Evolutionary conservation across 345 rosid genomes (phyloP), one percentile per base, ranked within the genome.

Genomic region (Salix viminalis): DNA sequence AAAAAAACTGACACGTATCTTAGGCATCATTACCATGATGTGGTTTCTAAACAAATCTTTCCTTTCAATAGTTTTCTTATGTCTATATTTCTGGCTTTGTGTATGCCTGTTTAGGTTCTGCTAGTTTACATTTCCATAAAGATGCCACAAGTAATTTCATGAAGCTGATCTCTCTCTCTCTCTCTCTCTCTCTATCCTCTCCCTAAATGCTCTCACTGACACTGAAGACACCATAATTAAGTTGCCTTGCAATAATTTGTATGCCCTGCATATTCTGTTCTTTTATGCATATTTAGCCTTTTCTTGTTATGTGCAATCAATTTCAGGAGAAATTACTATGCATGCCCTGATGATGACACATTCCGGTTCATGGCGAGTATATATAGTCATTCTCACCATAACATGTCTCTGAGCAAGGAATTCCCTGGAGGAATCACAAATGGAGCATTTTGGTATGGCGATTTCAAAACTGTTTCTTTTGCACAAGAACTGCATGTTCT

Each of bases 391-490:
- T 93, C 88, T 76, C 99, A 93, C 85, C 81, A 77, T 85, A 96
- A 96, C 80, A 96, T 96, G 99, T 96, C 96, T 74, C 76, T 87
- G 82, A 93, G 98, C 87, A 87, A 80, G 75, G 99, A 96, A 87
- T 96, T 93, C 82, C 83, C 78, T 70, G 96, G 88, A 76, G 99
- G 99, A 72, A 92, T 96, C 77, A 96, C 96, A 7, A 96, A 96
- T 83, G 99, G 99, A 84, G 99, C 99, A 46, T 72, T 78, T 68
- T 96, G 99, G 98, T 95, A 89, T 80, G 81, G 56, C 12, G 21
- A 52, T 1, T 19, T 52, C 64, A 15, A 48, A 73, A 4, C 36
- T 68, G 14, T 42, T 65, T 69, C 5, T 73, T n/a, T 5, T 65
- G 52, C 36, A 50, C 73, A 32, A 56, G 18, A 62, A 30, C 21